A percentile compares a stretch with the other conserved stretches of the same genome.
phyloP scores from a whole-genome alignment of 2,329 filamentous ascomycete genomes.

The Ophiosphaerella korrae region DNA sequence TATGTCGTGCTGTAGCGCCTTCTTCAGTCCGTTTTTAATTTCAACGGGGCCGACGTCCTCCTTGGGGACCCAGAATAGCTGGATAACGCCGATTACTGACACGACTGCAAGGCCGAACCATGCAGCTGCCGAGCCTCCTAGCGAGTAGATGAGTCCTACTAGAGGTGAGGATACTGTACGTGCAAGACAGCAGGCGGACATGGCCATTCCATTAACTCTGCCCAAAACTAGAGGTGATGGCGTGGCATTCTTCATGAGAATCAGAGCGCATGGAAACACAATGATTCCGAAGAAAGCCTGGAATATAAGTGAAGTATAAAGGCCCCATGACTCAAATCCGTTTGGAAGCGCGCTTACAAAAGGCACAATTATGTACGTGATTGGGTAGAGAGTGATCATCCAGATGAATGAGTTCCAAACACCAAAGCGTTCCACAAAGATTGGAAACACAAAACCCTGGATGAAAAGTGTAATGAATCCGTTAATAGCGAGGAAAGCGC shows the following conservation, averaged over 20 bases:
- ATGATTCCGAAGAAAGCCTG: slow-evolving; percentile 73
- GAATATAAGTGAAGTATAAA: slow-evolving; percentile 67
- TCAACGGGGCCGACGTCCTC: slow-evolving; percentile 47
- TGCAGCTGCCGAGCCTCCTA: slow-evolving; percentile 64
- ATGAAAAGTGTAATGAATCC: slow-evolving; percentile 74
- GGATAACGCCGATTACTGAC: slow-evolving; percentile 61
- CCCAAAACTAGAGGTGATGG: slow-evolving; percentile 67
- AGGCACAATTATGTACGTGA: slow-evolving; percentile 70
- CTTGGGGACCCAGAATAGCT: slow-evolving; percentile 61
- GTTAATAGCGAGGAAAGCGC: slow-evolving; percentile 70
- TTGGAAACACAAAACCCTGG: slow-evolving; percentile 73
- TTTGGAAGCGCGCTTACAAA: slow-evolving; percentile 66
- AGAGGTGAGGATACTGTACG: slow-evolving; percentile 71
- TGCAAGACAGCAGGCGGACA: slow-evolving; percentile 69
- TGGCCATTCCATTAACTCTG: slow-evolving; percentile 72
- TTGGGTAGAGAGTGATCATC: slow-evolving; percentile 69
- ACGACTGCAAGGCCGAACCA: slow-evolving; percentile 64
- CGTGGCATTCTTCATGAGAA: slow-evolving; percentile 75
- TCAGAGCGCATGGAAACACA: slow-evolving; percentile 70
- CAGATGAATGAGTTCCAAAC: slow-evolving; percentile 70
- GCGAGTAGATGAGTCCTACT: slow-evolving; percentile 68
- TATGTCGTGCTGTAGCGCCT: slow-evolving; percentile 27
- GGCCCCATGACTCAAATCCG: slow-evolving; percentile 60
- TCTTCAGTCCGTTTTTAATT: slow-evolving; percentile 41
- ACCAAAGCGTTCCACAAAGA: slow-evolving; percentile 66